Conservation (phyloP, 257 asterid genomes). For the Petrea volubilis region DNA sequence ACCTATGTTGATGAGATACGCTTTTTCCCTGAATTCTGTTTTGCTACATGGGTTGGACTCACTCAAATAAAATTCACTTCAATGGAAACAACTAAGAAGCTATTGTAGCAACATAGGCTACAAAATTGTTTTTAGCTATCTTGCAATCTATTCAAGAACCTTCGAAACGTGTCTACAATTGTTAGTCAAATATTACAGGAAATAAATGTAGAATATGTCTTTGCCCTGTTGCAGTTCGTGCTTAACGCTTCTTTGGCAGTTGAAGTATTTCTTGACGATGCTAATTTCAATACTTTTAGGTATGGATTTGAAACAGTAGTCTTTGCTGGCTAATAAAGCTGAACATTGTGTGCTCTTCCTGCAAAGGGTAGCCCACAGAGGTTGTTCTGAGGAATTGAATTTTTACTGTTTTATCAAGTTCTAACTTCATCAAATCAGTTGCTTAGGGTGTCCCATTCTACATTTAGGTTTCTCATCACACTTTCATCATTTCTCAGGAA, state of each 20-base stretch:
- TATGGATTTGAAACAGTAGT: too few species aligned
- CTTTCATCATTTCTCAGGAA: not conserved
- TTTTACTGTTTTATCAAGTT: not conserved
- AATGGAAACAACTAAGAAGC: not conserved
- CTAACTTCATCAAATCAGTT: not conserved
- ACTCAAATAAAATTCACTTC: not conserved
- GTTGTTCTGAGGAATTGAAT: not conserved
- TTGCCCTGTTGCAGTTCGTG: not conserved
- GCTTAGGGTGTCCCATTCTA: not conserved
- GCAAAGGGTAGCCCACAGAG: not conserved
- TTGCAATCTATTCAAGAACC: not conserved
- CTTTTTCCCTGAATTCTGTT: not conserved
- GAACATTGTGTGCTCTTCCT: not conserved
- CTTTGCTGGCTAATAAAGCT: not conserved
- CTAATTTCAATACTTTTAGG: not conserved
- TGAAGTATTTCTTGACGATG: conserved; percentile 1
- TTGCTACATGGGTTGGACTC: not conserved
- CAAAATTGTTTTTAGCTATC: not conserved
- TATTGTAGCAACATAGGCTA: not conserved
- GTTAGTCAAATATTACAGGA: not conserved
- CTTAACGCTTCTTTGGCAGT: not conserved
- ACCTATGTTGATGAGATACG: conserved; percentile 11
- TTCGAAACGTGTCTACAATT: not conserved
- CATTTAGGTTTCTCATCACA: not conserved
- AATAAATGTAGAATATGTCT: not conserved